Evolutionary conservation across 352 stramenopile genomes (phyloP).

Genomic region (Aphanomyces cochlioides): DNA sequence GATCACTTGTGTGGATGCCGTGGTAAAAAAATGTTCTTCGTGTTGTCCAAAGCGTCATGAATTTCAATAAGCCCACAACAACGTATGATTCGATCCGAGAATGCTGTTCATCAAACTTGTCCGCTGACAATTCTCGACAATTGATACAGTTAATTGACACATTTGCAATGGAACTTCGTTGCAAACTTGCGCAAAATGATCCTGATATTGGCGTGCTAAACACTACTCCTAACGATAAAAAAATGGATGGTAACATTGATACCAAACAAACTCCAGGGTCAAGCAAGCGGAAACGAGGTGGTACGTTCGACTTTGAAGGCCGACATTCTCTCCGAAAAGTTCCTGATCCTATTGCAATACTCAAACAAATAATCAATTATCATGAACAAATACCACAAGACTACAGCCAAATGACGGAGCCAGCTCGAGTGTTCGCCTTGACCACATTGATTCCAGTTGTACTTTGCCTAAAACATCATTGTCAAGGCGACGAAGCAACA

Average conservation of each 20-base stretch:
- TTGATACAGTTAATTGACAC: neutral
- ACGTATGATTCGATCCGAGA: neutral
- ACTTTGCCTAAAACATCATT: slow-evolving; percentile 10
- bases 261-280: neutral
- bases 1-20: neutral
- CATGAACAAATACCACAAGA: neutral
- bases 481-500: neutral
- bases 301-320: slow-evolving; percentile 11
- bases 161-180: neutral
- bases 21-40: neutral
- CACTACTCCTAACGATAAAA: neutral
- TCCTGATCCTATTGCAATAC: neutral
- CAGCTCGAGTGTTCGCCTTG: neutral
- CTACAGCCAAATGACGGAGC: slow-evolving; percentile 1
- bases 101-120: neutral
- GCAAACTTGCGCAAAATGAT: neutral
- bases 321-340: neutral
- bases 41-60: neutral
- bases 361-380: neutral
- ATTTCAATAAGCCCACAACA: slow-evolving; percentile 5
- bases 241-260: neutral
- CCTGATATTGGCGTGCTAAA: neutral
- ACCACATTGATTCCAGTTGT: neutral
- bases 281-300: slow-evolving; percentile 1
- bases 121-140: neutral